Base-by-base conservation (phyloP, 306 rosid species). In the Oemleria cerasiformis region DNA sequence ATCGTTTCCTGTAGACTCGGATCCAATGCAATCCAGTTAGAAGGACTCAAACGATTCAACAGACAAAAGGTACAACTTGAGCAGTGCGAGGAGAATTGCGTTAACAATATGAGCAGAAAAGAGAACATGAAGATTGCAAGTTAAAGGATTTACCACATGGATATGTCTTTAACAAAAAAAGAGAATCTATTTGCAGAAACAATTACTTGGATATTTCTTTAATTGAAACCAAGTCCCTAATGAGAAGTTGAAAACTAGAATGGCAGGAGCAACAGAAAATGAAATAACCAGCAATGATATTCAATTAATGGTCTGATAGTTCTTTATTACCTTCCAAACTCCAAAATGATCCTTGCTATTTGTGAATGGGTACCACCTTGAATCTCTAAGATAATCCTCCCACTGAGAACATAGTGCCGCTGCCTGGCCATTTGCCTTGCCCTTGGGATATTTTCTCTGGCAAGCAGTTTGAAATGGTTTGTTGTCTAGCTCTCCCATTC, bases 311-410 rank as follows among this genome's bases (percentile, higher is more conserved):
- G 17, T 9, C 39, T 11, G 17, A 6, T 5, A 23, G 16, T 68
- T 48, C 73, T 11, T 13, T 43, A 11, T 40, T 23, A 81, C 86
- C 86, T 75, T 70, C 1, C 19, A 0, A 2, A 17, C 44, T 76
- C 86, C 86, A 19, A 3, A 7, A 20, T 25, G 63, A 66, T 68
- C 79, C 43, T 5, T 39, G 17, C 75, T 48, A 7, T 65, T 54
- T 74, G 79, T 86, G 41, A 80, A 80, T 13, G 96, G 96, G 69
- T 82, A 71, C 97, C 92, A 91, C 66, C 51, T 73, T 20, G 95
- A 79, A 60, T 91, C 89, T 53, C 68, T 39, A 71, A 88, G 75
- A 74, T 83, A 45, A 7, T 2, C 82, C 43, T 86, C 89, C 87
- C 90, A 90, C 63, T 42, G 68, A 21, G 80, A 85, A 61, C 88